Conservation (phyloP, 208 protist species). For the Trypanosoma theileri region DNA sequence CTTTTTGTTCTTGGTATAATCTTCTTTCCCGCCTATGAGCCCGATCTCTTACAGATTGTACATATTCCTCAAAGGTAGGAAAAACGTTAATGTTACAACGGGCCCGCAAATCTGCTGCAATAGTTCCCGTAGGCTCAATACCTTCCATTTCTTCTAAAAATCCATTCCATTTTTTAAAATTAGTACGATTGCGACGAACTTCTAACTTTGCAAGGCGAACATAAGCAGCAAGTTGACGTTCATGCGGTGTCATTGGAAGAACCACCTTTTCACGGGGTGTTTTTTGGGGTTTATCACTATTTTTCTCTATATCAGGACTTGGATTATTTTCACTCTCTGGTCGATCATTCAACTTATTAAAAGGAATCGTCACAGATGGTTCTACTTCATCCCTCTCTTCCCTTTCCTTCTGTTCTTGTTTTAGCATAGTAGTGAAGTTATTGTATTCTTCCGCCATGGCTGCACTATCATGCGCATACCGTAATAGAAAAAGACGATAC, state of each 20-base stretch:
- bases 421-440: conserved; percentile 4
- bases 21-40: background rate
- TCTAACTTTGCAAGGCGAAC: conserved; percentile 31
- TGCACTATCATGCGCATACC: conserved; percentile 20
- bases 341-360: background rate
- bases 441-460: conserved; percentile 21
- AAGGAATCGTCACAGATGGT: no score
- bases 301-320: background rate
- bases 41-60: conserved; percentile 17
- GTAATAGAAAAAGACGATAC: conserved; percentile 23
- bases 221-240: conserved; percentile 24
- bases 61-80: conserved; percentile 29
- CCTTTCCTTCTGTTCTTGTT: background rate
- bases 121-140: conserved; percentile 24
- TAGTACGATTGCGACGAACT: conserved; percentile 12
- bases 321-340: background rate
- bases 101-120: conserved; percentile 27
- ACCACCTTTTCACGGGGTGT: background rate
- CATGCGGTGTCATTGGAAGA: conserved; percentile 5
- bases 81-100: conserved; percentile 18
- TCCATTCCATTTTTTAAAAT: conserved; percentile 31
- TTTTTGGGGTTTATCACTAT: background rate
- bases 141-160: conserved; percentile 34
- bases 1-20: background rate
- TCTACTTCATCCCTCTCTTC: background rate